Base-by-base conservation (phyloP, 176 grass and related monocot genomes). In the Melocanna baccifera region DNA sequence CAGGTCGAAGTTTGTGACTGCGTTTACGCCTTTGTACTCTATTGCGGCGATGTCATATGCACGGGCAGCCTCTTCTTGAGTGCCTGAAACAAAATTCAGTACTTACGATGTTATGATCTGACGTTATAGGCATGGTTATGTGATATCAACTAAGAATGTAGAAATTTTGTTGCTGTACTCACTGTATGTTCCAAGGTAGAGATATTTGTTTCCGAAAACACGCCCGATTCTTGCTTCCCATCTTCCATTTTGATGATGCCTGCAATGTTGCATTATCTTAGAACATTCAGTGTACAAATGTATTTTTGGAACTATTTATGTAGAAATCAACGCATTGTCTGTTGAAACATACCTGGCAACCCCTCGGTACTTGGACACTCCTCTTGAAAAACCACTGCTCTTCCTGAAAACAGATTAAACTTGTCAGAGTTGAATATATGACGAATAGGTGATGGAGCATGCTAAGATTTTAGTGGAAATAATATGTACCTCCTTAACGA, bases 221-320 rank as follows among this genome's bases (percentile, higher is more conserved):
- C 92, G 86, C 48, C 90, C 92, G 10, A 92, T 94, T 56, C 92
- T 91, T 25, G 92, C 90, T 32, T 94, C 92, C 92, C 92, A 94
- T 34, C 92, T 86, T n/a, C 90, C 90, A 9, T 94, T 94, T 37
- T 94, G 92, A 43, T 94, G 90, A 32, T 92, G 92, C 63, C 92
- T 94, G 87, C 39, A 72, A 23, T 12, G 73, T 8, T n/a, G 22
- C 26, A 68, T 14, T 46, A 6, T 15, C 11, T 52, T 69, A 36
- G 68, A 56, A 39, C 10, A 39, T 62, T 63, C 30, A 39, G 12
- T 67, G 10, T 30, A 1, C 8, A 56, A 2, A 18, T 30, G 2
- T 32, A 71, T 2, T 26, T 19, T 67, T n/a, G 3, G 5, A 53
- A 34, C 5, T 28, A 3, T 25, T 73, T 3, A 20, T 65, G 12